Conservation (phyloP, 371 early-diverging fungal genomes). For the Lichtheimia ramosa region DNA sequence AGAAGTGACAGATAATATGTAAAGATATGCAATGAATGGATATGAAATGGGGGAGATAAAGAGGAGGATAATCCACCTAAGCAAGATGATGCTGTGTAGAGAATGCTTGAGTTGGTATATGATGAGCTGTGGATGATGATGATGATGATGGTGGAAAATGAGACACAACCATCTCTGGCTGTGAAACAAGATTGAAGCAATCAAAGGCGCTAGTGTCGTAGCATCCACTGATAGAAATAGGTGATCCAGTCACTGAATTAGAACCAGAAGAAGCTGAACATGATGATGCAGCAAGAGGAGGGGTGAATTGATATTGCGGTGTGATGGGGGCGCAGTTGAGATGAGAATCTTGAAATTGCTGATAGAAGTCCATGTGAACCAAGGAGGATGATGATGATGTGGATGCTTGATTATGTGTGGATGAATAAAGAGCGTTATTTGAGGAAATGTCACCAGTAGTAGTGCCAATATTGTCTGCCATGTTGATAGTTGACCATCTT, state of each 20-base stretch:
- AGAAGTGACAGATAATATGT: too few relatives aligned
- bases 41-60: too few relatives aligned
- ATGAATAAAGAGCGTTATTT: too few relatives aligned
- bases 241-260: slow-evolving; percentile 25
- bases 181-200: not conserved
- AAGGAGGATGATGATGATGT: too few relatives aligned
- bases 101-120: too few relatives aligned
- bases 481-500: not conserved
- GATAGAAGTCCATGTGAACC: slow-evolving; percentile 20
- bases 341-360: slow-evolving; percentile 12
- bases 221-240: slow-evolving; percentile 1
- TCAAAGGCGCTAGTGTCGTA: too few relatives aligned
- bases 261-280: slow-evolving; percentile 23
- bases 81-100: too few relatives aligned
- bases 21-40: too few relatives aligned
- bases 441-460: not conserved
- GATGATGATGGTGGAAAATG: slow-evolving; percentile 3
- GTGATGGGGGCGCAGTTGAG: slow-evolving; percentile 12
- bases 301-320: slow-evolving; percentile 23
- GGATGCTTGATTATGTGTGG: too few relatives aligned
- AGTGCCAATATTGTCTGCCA: slow-evolving; percentile 2
- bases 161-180: slow-evolving; percentile 20
- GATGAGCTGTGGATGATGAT: too few relatives aligned
- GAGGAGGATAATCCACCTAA: too few relatives aligned
- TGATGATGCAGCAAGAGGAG: slow-evolving; percentile 27